Evolutionary conservation across 2,329 filamentous ascomycete genomes (phyloP).

Genomic region (Monosporascus sp.): DNA sequence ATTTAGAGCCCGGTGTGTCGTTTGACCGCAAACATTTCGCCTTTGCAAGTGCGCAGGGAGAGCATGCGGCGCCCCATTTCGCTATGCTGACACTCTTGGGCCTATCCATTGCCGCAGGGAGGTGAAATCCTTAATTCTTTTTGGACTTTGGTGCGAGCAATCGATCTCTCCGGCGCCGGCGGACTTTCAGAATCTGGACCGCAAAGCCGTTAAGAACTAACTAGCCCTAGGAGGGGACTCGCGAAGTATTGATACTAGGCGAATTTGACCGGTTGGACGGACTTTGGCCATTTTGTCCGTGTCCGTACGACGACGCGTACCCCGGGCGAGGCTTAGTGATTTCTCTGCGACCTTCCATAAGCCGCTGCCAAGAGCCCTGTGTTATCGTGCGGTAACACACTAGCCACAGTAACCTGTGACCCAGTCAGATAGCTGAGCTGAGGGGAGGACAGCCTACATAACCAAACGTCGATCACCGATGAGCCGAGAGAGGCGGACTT

Average conservation of each 20-base stretch:
- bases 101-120: conserved; percentile 14
- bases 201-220: conserved; percentile 4
- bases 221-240: conserved; percentile 1
- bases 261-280: conserved; percentile 4
- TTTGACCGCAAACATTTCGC: conserved; percentile 45
- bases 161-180: conserved; percentile 11
- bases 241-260: conserved; percentile 3
- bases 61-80: conserved; percentile 46
- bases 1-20: conserved; percentile 32
- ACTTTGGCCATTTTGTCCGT: conserved; percentile 14
- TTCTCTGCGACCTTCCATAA: neutral
- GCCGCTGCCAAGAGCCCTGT: neutral
- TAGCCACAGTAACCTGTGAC: neutral
- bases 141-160: neutral
- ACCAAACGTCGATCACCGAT: too few species aligned
- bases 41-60: conserved; percentile 43
- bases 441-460: too few species aligned
- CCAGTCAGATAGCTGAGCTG: neutral
- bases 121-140: neutral
- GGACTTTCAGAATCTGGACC: conserved; percentile 16
- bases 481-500: neutral
- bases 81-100: conserved; percentile 20
- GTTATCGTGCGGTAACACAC: neutral
- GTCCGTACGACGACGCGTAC: conserved; percentile 1
- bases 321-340: neutral